Base-by-base conservation (phyloP, 2,329 filamentous ascomycete species). In the Talaromyces sp. region DNA sequence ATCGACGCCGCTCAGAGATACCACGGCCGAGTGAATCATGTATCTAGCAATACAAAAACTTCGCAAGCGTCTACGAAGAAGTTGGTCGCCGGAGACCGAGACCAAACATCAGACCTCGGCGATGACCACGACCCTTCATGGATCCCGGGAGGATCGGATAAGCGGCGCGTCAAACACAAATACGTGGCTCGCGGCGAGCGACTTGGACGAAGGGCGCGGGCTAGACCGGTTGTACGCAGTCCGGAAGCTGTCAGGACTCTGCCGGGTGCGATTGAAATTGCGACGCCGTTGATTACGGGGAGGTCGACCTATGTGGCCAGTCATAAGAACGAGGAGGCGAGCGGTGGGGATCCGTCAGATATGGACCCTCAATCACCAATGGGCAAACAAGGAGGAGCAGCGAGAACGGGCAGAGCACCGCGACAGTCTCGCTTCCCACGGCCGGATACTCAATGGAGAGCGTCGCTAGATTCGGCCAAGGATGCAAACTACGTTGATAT, bases 181-280 rank as follows among this genome's bases (percentile, higher is more conserved):
- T 77, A 77, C 58, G 73, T 74, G 32, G 66, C 64, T 38, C 69
- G 72, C 14, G 68, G 64, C 10, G 69, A 72, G 58, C 63, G 62
- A 17, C 63, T 58, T 35, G 64, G 63, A 19, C 61, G 65, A 1
- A 66, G 65, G 52, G 65, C 62, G 53, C 70, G 69, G 46, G 67
- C 64, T 24, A 65, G 73, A 55, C 59, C 75, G 35, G 68, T 71
- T 9, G 64, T 75, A 27, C 67, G 67, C 43, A 77, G 74, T 48
- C 75, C 75, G 0, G 74, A 77, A 58, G 55, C 65, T 10, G 65
- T 65, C 46, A 72, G 67, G 56, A 70, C 69, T 24, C 63, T 76
- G 14, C 75, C 75, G 17, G 75, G 75, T 3, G 74, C 75, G 31
- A 75, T 78, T 61, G 71, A 75, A 52, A 69, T 78, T 48, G 73